These are phyloP conservation scores for Pseudotsuga menziesii DNA, from an alignment of 75 land plant species.

Conservation along the genomic window DNA sequence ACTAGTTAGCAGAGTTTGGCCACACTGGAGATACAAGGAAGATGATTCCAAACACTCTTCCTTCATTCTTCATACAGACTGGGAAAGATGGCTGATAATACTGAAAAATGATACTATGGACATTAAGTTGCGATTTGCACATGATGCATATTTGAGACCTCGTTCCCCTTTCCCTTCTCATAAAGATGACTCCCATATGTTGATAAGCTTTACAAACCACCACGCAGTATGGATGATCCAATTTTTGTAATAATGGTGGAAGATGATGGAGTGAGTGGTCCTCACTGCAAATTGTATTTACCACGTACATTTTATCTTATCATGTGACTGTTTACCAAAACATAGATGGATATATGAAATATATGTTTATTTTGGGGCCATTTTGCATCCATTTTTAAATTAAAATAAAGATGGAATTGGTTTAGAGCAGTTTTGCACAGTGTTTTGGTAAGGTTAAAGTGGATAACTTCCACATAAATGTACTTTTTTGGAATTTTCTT, in stretches of 20 bases:
- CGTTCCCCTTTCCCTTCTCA: slow-evolving; percentile 78
- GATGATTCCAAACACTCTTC: slow-evolving; percentile 61
- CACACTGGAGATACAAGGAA: slow-evolving; percentile 98
- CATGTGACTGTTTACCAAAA: background rate
- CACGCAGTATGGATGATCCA: slow-evolving; percentile 59
- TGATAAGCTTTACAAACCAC: slow-evolving; percentile 26
- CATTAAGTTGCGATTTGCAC: slow-evolving; percentile 44
- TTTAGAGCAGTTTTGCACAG: too few relatives aligned
- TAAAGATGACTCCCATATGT: slow-evolving; percentile 50
- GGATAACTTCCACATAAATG: too few relatives aligned
- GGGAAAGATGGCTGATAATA: slow-evolving; percentile 92
- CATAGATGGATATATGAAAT: background rate
- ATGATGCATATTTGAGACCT: slow-evolving; percentile 37
- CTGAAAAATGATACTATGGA: slow-evolving; percentile 88
- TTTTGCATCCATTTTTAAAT: background rate
- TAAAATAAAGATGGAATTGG: background rate
- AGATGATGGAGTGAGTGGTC: slow-evolving; percentile 57
- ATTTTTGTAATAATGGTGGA: slow-evolving; percentile 74
- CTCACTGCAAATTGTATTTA: background rate
- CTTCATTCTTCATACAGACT: slow-evolving; percentile 81
- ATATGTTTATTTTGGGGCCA: background rate
- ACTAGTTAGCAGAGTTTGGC: slow-evolving; percentile 92
- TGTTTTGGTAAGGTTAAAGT: too few relatives aligned
- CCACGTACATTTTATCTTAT: background rate
- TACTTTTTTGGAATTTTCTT: background rate